Base-by-base conservation (phyloP, 805 yeast species). In the Saccharomycopsis fibuligera region DNA sequence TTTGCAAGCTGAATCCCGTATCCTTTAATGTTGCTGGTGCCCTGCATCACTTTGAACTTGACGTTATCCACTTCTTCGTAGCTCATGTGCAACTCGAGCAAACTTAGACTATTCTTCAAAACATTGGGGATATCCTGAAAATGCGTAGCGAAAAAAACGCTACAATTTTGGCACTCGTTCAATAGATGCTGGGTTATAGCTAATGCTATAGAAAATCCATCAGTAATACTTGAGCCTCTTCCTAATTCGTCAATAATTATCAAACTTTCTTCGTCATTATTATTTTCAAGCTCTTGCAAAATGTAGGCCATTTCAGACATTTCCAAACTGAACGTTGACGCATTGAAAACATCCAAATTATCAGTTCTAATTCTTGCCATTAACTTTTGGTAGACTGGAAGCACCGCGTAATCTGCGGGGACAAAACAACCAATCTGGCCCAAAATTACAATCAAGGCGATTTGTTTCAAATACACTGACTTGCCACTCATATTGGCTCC, bases 401-500 rank as follows among this genome's bases (percentile, higher is more conserved):
- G 46, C 4, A 55, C 58, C 0, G 75, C 79, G 53, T 58, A 62
- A 3, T 64, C 65, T 8, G 78, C 76, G 0, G 78, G 77, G 0
- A 74, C 65, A 46, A 66, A 75, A 8, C 76, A 70, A 0, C 86
- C 86, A 25, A 78, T 71, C 56, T 81, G 86, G 0, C 79, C 74
- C 71, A 80, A 65, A 5, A 79, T 68, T 2, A 66, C 64, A 8
- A 75, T 54, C 5, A 76, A 54, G 0, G 79, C 77, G 5, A 75
- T 65, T 54, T 77, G 81, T 44, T 72, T 71, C 36, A 79, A 68
- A 51, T 75, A 76, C 4, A 78, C 73, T 0, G 83, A 78, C 56
- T 79, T 79, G 2, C 84, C 85, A 43, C 82, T 79, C 81, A 76
- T 76, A 53, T 79, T 79, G 2, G 79, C 75, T 0, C 84, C 83